Evolutionary conservation across 2,329 filamentous ascomycete species (phyloP), one percentile per base, ranked within the genome.

Genomic region (Paecilomyces dactylethromorphus): DNA sequence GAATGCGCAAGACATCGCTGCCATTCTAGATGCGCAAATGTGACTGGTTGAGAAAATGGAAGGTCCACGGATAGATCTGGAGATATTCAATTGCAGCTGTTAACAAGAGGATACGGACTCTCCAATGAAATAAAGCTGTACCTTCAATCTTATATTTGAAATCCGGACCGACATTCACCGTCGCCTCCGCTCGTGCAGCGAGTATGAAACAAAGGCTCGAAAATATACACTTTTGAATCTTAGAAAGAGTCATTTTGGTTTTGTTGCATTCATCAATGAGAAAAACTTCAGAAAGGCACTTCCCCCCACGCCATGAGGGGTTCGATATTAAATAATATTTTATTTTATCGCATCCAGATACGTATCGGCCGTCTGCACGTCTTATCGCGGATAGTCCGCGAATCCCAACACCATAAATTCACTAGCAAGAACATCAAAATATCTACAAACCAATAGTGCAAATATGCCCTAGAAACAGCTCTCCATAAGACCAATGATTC

Each of bases 21-120:
- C 66, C 66, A 69, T 52, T 64, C 62, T 1, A 69, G 60, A 54
- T 69, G 67, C 24, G 66, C 67, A 53, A 69, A 69, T 15, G 67
- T 69, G 13, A 69, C 68, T 3, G 67, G 66, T 52, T 69, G 67
- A 3, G 66, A 69, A 50, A 70, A 70, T 18, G 68, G 68, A 4
- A 69, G 68, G 35, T 70, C 67, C 33, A 65, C 66, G 57, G 69
- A 66, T 13, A 70, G 66, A 49, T 70, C 64, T 66, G 35, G 3
- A 18, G 1, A 21, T 8, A 45, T 45, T 13, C 32, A 45, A 39
- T 45, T 1, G 18, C 18, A 7, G 21, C 13, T n/a, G 39, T 45
- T 10, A 45, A 21, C n/a, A 21, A 21, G 7, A 0, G n/a, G 10
- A 18, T 18, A 10, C 5, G 2, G 18, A 7, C 18, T 45, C 15